phyloP scores from a whole-genome alignment of 1,284 basidiomycete species.

The Moesziomyces aphidis region DNA sequence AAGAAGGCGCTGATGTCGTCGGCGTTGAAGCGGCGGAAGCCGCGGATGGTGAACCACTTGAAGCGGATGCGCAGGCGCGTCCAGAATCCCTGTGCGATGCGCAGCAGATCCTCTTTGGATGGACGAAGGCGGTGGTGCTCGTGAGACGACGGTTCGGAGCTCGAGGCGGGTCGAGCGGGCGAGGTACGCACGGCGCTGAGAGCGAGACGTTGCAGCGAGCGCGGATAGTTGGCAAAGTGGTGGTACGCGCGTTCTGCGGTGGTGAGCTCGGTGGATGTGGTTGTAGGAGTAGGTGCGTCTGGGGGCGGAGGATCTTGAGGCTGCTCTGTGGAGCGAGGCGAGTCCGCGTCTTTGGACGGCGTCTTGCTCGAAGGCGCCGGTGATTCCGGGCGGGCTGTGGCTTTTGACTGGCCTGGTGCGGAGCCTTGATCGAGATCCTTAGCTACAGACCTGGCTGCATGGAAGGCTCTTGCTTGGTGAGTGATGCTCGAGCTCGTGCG shows the following conservation, averaged over 20 bases:
- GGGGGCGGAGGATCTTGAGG: background rate
- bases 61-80: conserved; percentile 90
- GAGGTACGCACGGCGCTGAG: conserved; percentile 50
- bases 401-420: background rate
- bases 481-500: background rate
- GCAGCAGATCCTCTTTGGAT: conserved; percentile 77
- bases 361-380: background rate
- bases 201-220: conserved; percentile 57
- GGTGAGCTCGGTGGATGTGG: conserved; percentile 24
- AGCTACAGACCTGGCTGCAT: conserved; percentile 1
- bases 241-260: conserved; percentile 42
- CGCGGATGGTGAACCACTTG: conserved; percentile 96
- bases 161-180: background rate
- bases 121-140: conserved; percentile 42
- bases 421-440: conserved; percentile 2
- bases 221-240: conserved; percentile 62
- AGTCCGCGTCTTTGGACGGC: background rate
- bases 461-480: conserved; percentile 22
- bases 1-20: conserved; percentile 97
- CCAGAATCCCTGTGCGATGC: conserved; percentile 88
- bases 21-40: conserved; percentile 93
- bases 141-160: conserved; percentile 3
- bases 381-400: background rate
- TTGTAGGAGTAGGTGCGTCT: background rate
- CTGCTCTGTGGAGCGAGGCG: background rate